Base-by-base conservation (phyloP, 257 asterid species). In the Plantago ovata region DNA sequence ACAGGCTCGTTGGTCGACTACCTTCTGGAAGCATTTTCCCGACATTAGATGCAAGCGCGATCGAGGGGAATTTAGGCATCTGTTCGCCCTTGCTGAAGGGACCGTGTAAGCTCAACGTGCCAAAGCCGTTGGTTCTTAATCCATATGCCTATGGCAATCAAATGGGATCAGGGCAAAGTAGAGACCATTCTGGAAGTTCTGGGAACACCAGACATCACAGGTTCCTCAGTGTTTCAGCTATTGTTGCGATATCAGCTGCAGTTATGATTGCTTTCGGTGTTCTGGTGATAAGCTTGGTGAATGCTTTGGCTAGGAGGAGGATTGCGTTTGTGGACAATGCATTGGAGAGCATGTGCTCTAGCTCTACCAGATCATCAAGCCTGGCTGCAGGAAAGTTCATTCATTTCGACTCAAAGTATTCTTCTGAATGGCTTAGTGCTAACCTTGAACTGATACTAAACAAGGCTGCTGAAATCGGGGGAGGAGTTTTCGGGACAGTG, bases 101-200 rank as follows among this genome's bases (percentile, higher is more conserved):
- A 8, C 98, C 98, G 0, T 93, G 98, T 44, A 84, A 68, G 56
- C 56, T 89, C 60, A 74, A 89, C 50, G 89, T 83, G 38, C 95
- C 97, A 22, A 93, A 93, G 72, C 98, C 98, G 18, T 69, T 93
- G 68, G 95, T 89, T 53, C 91, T 93, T 58, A 81, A 89, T 73
- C 98, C 98, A 0, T 79, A 74, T 32, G 95, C 94, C 9, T 86
- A 80, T 55, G 94, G 89, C 12, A 71, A 74, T 62, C 91, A 75
- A 49, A 63, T 14, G 8, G 87, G 80, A 39, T 38, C 8, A 28
- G 74, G 62, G 13, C 73, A 52, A 13, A 38, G 59, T 47, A 63
- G 49, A 3, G 74, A 53, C 23, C 59, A 66, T 53, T 36, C 78
- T 3, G 15, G 33, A 28, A 59, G 64, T 21, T 32, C 74, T n/a